Evolutionary conservation across 306 rosid genomes (phyloP).

Genomic region (Lagenaria siceraria): DNA sequence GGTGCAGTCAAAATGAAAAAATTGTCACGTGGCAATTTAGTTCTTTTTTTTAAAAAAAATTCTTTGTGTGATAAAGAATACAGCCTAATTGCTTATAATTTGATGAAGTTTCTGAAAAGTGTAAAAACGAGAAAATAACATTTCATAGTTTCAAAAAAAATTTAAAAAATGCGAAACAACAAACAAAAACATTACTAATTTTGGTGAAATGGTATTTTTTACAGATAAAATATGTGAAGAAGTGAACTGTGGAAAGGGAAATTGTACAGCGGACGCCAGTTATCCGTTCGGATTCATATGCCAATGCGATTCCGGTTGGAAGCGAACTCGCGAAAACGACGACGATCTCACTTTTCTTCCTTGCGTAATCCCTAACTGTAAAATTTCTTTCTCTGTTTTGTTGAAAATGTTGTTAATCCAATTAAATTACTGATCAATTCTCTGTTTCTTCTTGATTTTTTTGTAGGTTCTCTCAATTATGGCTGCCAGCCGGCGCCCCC

Average conservation of each 20-base stretch:
- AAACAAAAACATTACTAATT: too few species aligned
- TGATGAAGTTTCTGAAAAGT: too few species aligned
- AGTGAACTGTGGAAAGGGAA: conserved; percentile 74
- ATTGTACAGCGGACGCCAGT: conserved; percentile 17
- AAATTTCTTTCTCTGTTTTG: neutral
- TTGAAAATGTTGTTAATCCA: neutral
- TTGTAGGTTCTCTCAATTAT: conserved; percentile 52
- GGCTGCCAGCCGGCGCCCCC: conserved; percentile 70
- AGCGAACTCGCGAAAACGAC: conserved; percentile 28
- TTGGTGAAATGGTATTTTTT: neutral
- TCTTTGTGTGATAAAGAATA: too few species aligned
- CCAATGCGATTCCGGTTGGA: conserved; percentile 60
- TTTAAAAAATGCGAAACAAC: too few species aligned
- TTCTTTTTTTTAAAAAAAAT: too few species aligned
- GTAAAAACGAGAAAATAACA: too few species aligned
- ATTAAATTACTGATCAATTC: neutral
- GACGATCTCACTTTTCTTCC: conserved; percentile 51
- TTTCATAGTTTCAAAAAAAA: too few species aligned
- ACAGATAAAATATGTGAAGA: conserved; percentile 42
- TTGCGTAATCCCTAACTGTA: conserved; percentile 79
- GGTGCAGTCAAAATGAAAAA: too few species aligned
- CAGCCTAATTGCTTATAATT: too few species aligned
- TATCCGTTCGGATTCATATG: conserved; percentile 34
- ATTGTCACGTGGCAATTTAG: too few species aligned
- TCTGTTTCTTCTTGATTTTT: neutral